These are phyloP conservation scores for Thalassiosira gravida DNA, from an alignment of 352 stramenopile species.

Conservation along the genomic window DNA sequence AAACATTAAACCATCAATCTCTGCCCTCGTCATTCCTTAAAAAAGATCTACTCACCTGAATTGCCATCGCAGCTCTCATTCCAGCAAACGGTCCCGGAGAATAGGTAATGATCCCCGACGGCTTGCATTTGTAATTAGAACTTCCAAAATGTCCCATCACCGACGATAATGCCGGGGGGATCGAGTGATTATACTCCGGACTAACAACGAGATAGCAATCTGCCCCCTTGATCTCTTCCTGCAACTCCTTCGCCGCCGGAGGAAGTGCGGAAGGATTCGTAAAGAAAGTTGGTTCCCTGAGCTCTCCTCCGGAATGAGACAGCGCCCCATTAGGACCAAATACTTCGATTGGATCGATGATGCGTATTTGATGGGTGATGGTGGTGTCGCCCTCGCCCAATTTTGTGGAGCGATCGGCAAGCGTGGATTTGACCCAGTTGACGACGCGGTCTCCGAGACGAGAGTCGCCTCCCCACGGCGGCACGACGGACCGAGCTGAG, in stretches of 20 bases:
- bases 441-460: conserved; percentile 65
- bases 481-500: conserved; percentile 42
- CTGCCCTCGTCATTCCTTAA: too few relatives aligned
- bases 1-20: too few relatives aligned
- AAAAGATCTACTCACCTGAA: too few relatives aligned
- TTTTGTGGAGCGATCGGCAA: conserved; percentile 31
- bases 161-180: conserved; percentile 68
- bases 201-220: conserved; percentile 80
- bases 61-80: too few relatives aligned
- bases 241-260: conserved; percentile 52
- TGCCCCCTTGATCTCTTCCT: conserved; percentile 60
- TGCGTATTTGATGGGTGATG: conserved; percentile 62
- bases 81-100: too few relatives aligned
- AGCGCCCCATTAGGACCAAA: conserved; percentile 59
- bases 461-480: conserved; percentile 61
- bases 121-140: conserved; percentile 73
- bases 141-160: conserved; percentile 81
- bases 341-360: conserved; percentile 68
- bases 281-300: conserved; percentile 61
- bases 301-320: conserved; percentile 42
- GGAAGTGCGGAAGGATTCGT: conserved; percentile 57
- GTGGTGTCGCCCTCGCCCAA: conserved; percentile 43
- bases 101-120: conserved; percentile 72
- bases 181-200: conserved; percentile 85
- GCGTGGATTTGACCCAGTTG: conserved; percentile 56